Evolutionary conservation across 768 basidiomycete genomes (phyloP).

Genomic region (Mycena vitilis): DNA sequence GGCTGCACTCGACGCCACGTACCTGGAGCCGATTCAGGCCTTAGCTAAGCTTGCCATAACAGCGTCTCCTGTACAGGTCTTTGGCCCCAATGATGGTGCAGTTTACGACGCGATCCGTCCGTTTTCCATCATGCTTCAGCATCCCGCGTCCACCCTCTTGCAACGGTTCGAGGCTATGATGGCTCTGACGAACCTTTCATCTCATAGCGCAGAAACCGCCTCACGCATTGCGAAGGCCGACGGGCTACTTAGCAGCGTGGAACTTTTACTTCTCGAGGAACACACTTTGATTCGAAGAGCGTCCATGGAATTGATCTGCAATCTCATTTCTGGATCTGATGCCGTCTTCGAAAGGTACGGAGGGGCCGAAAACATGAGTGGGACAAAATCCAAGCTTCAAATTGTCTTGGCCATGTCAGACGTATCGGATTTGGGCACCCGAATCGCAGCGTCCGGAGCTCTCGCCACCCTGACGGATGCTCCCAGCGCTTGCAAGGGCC

Average conservation of each 20-base stretch:
- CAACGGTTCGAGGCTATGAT: constrained; percentile 94
- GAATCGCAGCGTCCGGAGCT: constrained; percentile 91
- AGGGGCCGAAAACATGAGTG: constrained; percentile 51
- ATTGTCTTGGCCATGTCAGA: constrained; percentile 88
- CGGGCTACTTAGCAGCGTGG: constrained; percentile 72
- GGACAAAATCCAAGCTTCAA: constrained; percentile 75
- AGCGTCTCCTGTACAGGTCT: constrained; percentile 88
- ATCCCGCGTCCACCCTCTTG: constrained; percentile 74
- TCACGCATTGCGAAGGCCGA: constrained; percentile 72
- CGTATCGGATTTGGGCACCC: constrained; percentile 86
- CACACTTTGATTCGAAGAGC: constrained; percentile 87
- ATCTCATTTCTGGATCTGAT: constrained; percentile 84
- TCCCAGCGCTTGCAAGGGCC: constrained; percentile 65
- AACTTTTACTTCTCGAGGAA: constrained; percentile 84
- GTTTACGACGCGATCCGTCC: constrained; percentile 89
- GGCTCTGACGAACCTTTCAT: constrained; percentile 96
- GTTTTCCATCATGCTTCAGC: constrained; percentile 77
- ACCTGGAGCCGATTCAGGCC: constrained; percentile 83
- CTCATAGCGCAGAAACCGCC: constrained; percentile 74
- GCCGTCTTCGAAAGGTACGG: constrained; percentile 80
- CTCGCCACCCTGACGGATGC: constrained; percentile 83
- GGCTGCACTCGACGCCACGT: constrained; percentile 52
- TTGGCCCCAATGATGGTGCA: constrained; percentile 84
- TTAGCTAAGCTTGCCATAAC: constrained; percentile 95
- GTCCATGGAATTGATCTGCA: constrained; percentile 91